Base-by-base conservation (phyloP, 441 rosid species). In the Biscutella laevigata region DNA sequence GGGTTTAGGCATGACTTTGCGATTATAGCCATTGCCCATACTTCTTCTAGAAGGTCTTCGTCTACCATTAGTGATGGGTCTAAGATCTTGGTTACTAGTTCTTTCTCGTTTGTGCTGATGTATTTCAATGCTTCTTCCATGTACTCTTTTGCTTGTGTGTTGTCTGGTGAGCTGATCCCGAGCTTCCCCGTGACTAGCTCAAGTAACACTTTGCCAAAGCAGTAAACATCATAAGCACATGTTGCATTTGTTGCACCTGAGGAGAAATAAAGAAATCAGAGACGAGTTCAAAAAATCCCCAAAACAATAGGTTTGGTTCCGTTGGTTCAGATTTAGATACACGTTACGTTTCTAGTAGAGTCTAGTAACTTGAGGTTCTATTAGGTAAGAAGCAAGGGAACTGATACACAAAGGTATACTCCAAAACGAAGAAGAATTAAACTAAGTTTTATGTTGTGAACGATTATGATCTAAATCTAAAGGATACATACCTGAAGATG, bases 1-100 rank as follows among this genome's bases (percentile, higher is more conserved):
- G 94, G 91, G 68, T 86, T 84, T 40, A 94, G 79, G 78, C 97
- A 94, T 19, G 99, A 94, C 58, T 81, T 77, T 9, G 99, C 97
- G 35, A 94, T 82, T 54, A 94, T 79, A 9, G 97, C 96, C 91
- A 86, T 82, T 8, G 97, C 96, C 99, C 97, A 94, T 17, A 94
- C 97, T 77, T 94, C 99, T 65, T 89, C 97, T 42, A 94, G 65
- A 7, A 89, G 76, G 65, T 94, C 99, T 44, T 94, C 99, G 15
- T 94, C 95, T 2, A 94, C 76, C 5, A 94, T 77, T 43, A 94
- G 65, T 6, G 94, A 84, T 4, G 97, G 97, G 74, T 94, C 97
- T 10, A 89, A 47, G 43, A 89, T 87, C 72, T 89, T 94, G 4
- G 77, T 82, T 52, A 94, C 87, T 7, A 86, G 90, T 59, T 84